Conservation (phyloP, 495 filamentous ascomycete genomes). For the Aspergillus homomorphus region DNA sequence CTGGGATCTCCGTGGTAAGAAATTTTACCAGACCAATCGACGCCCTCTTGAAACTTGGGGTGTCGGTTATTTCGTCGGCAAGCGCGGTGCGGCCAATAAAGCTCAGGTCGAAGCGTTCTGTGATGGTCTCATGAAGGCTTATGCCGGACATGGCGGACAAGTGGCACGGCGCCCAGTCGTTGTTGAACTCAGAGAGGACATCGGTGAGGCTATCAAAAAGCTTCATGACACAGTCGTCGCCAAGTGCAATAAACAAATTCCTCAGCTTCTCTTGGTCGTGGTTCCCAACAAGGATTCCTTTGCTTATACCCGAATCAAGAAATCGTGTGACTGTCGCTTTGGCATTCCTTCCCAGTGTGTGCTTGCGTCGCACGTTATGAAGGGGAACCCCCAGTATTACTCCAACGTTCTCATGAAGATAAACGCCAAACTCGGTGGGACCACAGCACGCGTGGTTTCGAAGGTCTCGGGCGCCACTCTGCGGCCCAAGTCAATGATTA, state of each 20-base stretch:
- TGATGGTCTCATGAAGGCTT: conserved; percentile 57
- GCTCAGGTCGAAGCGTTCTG: conserved; percentile 54
- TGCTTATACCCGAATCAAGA: conserved; percentile 77
- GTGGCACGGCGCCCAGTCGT: conserved; percentile 41
- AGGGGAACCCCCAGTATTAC: conserved; percentile 67
- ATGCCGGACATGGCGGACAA: conserved; percentile 67
- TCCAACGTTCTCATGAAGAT: conserved; percentile 93
- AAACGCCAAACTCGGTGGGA: conserved; percentile 91
- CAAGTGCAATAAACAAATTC: conserved; percentile 34
- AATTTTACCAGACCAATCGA: conserved; percentile 63
- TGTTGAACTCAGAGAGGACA: conserved; percentile 37
- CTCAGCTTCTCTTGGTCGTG: conserved; percentile 70
- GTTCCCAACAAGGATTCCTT: conserved; percentile 61
- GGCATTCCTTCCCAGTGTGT: conserved; percentile 74
- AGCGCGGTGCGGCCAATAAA: conserved; percentile 37
- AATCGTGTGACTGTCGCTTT: conserved; percentile 74
- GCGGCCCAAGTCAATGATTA: conserved; percentile 60
- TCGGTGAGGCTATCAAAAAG: conserved; percentile 51
- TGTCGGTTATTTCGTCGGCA: conserved; percentile 52
- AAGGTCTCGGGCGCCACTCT: conserved; percentile 34
- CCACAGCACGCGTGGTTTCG: conserved; percentile 52
- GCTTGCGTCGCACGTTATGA: conserved; percentile 57
- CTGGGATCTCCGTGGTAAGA: conserved; percentile 82
- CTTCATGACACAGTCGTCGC: conserved; percentile 50
- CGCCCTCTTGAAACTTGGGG: conserved; percentile 66